phyloP scores from a whole-genome alignment of 2,329 filamentous ascomycete species.

The Cladosporium halotolerans region DNA sequence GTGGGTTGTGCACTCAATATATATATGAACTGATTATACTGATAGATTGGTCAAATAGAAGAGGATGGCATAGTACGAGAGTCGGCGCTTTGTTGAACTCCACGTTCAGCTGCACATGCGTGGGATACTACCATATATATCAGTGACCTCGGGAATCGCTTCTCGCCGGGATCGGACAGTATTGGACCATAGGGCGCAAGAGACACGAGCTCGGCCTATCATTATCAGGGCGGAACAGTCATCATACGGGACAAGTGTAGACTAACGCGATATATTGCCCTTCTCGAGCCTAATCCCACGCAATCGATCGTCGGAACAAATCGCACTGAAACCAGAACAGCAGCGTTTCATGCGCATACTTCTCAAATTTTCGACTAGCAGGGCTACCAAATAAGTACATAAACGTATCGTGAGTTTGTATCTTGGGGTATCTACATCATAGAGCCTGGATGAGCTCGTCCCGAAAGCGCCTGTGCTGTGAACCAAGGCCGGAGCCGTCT shows the following conservation, averaged over 20 bases:
- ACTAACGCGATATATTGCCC: neutral
- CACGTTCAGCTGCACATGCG: neutral
- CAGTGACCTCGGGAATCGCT: no score
- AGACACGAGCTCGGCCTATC: no score
- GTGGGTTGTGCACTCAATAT: neutral
- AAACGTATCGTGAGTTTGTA: neutral
- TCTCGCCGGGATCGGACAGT: no score
- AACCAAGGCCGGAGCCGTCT: neutral
- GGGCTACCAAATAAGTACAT: neutral
- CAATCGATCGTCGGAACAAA: neutral
- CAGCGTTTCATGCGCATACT: no score
- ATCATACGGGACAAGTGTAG: neutral
- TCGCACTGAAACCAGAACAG: neutral
- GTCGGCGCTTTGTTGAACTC: neutral
- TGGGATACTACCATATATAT: neutral
- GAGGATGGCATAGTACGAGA: neutral
- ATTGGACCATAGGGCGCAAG: no score
- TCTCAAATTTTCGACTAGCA: no score
- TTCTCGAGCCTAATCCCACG: neutral
- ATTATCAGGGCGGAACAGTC: no score
- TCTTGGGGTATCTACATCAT: constrained; percentile 7
- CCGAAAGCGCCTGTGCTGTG: constrained; percentile 7
- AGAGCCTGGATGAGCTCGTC: neutral
- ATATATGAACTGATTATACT: neutral
- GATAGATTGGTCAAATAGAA: neutral